Conservation (phyloP, 345 rosid genomes). For the Streptanthus diversifolius region DNA sequence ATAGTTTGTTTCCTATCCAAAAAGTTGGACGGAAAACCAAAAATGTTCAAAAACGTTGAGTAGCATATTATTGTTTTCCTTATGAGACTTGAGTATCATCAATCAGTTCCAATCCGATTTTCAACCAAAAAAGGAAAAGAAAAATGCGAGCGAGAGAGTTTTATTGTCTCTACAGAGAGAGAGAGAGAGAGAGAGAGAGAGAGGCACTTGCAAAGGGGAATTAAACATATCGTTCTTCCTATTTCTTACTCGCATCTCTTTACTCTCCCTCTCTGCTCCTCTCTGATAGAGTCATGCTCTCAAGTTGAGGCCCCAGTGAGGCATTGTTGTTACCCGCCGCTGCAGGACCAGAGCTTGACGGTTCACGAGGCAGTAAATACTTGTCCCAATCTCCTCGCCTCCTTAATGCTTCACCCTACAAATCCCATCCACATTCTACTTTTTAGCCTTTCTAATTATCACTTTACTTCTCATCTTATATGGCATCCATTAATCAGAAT, state of each 20-base stretch:
- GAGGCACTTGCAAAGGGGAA: not conserved
- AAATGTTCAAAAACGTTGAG: not conserved
- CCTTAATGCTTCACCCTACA: slow-evolving; percentile 35
- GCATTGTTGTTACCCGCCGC: not conserved
- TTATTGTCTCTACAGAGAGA: not conserved
- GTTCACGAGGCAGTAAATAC: slow-evolving; percentile 24
- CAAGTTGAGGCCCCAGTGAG: slow-evolving; percentile 15
- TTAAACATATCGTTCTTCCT: not conserved
- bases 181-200: not conserved
- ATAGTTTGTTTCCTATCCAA: not conserved
- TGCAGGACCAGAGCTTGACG: not conserved
- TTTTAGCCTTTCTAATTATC: not conserved
- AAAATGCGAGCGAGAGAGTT: not conserved
- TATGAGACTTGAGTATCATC: not conserved
- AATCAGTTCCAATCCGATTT: slow-evolving; percentile 14
- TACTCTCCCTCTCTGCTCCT: slow-evolving; percentile 16
- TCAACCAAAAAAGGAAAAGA: not conserved
- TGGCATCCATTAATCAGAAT: not conserved
- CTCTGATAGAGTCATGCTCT: slow-evolving; percentile 17
- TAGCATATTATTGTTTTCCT: slow-evolving; percentile 8
- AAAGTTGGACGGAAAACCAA: not conserved
- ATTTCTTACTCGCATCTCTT: not conserved
- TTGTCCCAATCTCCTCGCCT: slow-evolving; percentile 37
- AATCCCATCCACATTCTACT: not conserved
- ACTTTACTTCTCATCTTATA: not conserved